These are phyloP conservation scores for Chytriomyces sp. DNA, from an alignment of 192 early-diverging fungal species.

Conservation along the genomic window DNA sequence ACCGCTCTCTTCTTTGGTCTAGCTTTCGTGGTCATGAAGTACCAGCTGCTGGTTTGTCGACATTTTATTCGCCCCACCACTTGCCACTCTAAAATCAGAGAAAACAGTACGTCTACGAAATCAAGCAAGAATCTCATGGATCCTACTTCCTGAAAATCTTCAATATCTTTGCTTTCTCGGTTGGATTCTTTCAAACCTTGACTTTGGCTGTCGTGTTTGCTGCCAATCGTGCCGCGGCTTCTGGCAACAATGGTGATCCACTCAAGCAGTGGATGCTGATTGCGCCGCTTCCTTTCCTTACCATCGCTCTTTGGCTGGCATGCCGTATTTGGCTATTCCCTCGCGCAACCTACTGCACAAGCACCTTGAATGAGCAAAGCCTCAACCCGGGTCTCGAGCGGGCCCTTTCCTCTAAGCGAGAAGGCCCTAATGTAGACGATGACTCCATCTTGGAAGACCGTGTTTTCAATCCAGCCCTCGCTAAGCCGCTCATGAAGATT, in stretches of 20 bases:
- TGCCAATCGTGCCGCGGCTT: conserved; percentile 1
- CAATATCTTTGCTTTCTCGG: conserved; percentile 34
- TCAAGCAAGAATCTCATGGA: conserved; percentile 45
- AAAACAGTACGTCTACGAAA: conserved; percentile 53
- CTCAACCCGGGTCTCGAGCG: not conserved
- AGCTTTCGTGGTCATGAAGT: conserved; percentile 47
- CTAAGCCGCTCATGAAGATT: conserved; percentile 44
- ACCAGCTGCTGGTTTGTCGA: conserved; percentile 38
- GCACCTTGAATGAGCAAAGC: not conserved
- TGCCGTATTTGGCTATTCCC: conserved; percentile 29
- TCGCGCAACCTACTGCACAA: conserved; percentile 31
- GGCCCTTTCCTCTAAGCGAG: not conserved
- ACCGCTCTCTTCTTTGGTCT: conserved; percentile 37
- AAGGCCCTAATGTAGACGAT: not conserved
- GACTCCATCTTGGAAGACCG: conserved; percentile 30
- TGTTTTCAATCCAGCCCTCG: conserved; percentile 48
- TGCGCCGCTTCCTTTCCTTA: conserved; percentile 29
- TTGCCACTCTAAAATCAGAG: too few relatives aligned
- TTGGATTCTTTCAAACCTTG: conserved; percentile 43
- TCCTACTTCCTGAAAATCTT: conserved; percentile 48
- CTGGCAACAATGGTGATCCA: not conserved
- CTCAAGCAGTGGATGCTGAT: conserved; percentile 33
- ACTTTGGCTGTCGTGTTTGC: conserved; percentile 43
- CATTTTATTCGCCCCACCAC: too few relatives aligned
- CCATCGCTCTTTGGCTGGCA: conserved; percentile 35